These are phyloP conservation scores for Apophysomyces trapeziformis DNA, from an alignment of 371 early-diverging fungal species.

Conservation along the genomic window DNA sequence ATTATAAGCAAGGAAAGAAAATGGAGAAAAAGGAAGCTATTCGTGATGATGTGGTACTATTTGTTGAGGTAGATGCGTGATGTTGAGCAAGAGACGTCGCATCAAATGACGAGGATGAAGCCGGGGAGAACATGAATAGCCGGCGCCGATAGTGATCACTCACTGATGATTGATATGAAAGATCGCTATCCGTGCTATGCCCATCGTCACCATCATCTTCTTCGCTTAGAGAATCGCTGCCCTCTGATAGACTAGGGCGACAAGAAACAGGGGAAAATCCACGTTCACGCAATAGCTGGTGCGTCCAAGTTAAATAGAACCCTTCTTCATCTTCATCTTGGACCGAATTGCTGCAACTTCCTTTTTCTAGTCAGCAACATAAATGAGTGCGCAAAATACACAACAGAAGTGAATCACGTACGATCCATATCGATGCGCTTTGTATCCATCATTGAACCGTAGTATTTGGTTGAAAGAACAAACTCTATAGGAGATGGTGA, in stretches of 20 bases:
- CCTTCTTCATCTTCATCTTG: constrained; percentile 47
- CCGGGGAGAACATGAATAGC: not conserved
- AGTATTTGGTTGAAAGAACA: too few species aligned
- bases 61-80: not conserved
- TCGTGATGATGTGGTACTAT: not conserved
- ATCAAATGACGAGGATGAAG: constrained; percentile 4
- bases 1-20: not conserved
- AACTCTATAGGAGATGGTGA: not conserved
- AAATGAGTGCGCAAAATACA: not conserved
- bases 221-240: not conserved
- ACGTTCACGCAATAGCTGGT: constrained; percentile 42
- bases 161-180: constrained; percentile 1
- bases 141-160: not conserved
- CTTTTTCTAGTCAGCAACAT: not conserved
- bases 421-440: not conserved
- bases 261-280: constrained; percentile 30
- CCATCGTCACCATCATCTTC: constrained; percentile 9
- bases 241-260: constrained; percentile 5
- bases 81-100: not conserved
- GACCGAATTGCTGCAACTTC: not conserved
- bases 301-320: constrained; percentile 45
- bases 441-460: not conserved
- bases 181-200: constrained; percentile 3
- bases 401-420: not conserved
- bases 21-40: not conserved